These are phyloP conservation scores for Hypericum androsaemum DNA, from an alignment of 345 rosid species.

Conservation along the genomic window DNA sequence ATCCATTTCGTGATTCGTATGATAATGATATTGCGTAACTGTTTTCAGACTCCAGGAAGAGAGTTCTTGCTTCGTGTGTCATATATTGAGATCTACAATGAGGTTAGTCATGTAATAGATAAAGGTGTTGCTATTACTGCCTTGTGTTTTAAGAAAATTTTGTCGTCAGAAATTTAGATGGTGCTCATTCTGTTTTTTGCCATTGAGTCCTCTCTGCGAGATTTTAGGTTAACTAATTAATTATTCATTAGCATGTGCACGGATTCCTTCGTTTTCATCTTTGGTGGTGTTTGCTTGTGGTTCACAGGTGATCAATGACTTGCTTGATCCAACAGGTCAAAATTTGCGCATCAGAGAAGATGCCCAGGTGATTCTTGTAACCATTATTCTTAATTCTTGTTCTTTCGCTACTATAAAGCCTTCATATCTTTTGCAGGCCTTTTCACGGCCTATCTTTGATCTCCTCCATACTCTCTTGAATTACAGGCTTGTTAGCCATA, in stretches of 20 bases:
- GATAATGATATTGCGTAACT: conserved; percentile 15
- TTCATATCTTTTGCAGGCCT: too few relatives aligned
- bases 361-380: conserved; percentile 60
- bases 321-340: conserved; percentile 98
- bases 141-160: not conserved
- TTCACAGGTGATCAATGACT: conserved; percentile 92
- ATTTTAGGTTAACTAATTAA: not conserved
- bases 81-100: conserved; percentile 97
- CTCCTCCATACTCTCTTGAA: too few relatives aligned
- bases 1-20: conserved; percentile 7
- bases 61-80: conserved; percentile 97
- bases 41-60: conserved; percentile 90
- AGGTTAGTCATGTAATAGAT: conserved; percentile 39
- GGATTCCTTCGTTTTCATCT: not conserved
- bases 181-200: not conserved
- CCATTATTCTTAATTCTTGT: conserved; percentile 1
- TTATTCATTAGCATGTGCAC: not conserved
- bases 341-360: conserved; percentile 99
- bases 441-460: too few relatives aligned
- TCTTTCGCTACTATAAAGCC: too few relatives aligned
- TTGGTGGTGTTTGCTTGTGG: conserved; percentile 12
- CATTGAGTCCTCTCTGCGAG: not conserved
- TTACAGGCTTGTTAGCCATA: too few relatives aligned
- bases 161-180: not conserved
- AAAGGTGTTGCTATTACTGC: not conserved